A percentile compares a stretch with the other conserved stretches of the same genome.
These are phyloP conservation scores for Claviceps sp. DNA, from an alignment of 2,329 filamentous ascomycete species.

Conservation along the genomic window DNA sequence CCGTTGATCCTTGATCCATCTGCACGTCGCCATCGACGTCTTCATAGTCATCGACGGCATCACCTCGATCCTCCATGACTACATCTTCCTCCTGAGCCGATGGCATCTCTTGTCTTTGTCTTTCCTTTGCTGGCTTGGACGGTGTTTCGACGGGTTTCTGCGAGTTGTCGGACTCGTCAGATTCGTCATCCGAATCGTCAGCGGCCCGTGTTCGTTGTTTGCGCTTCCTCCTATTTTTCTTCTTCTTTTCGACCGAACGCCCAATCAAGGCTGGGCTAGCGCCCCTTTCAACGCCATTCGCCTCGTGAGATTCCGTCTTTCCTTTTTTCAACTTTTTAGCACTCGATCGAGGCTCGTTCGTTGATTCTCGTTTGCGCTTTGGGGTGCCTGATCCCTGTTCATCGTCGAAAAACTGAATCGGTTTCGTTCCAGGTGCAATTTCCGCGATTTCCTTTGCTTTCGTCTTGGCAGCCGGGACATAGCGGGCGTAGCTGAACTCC, in stretches of 20 bases:
- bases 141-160: neutral
- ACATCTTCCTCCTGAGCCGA: neutral
- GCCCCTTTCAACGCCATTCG: conserved; percentile 8
- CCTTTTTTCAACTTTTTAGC: conserved; percentile 21
- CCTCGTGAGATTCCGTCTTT: conserved; percentile 1
- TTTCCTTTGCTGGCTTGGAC: neutral
- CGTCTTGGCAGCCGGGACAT: conserved; percentile 22
- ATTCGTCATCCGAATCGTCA: conserved; percentile 7
- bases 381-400: conserved; percentile 12
- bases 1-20: conserved; percentile 1
- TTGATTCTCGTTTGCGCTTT: conserved; percentile 25
- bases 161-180: conserved; percentile 8
- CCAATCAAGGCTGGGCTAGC: conserved; percentile 1
- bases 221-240: conserved; percentile 23
- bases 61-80: neutral
- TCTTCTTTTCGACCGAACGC: conserved; percentile 6
- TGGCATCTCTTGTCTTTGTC: neutral
- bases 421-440: conserved; percentile 3
- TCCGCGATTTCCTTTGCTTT: conserved; percentile 4
- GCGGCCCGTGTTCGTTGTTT: conserved; percentile 19
- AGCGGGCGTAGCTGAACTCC: conserved; percentile 25
- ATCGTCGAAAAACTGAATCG: conserved; percentile 17
- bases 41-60: neutral
- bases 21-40: neutral
- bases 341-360: conserved; percentile 16